Evolutionary conservation across 495 filamentous ascomycete genomes (phyloP), one percentile per base, ranked within the genome.

Genomic region (Trichocladium uniseriatum): DNA sequence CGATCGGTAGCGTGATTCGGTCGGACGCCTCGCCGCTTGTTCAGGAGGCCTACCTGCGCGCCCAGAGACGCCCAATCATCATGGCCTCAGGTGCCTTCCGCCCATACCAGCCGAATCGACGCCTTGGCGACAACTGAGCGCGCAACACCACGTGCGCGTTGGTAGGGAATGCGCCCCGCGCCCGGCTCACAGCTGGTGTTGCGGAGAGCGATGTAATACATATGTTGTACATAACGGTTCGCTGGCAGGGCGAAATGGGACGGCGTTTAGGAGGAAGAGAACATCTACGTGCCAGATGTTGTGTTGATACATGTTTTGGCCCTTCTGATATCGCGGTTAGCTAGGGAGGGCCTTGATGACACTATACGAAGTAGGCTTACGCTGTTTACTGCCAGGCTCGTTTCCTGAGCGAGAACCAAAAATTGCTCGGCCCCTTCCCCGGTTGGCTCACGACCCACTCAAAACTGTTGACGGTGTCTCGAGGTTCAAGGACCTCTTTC

Each of bases 1-100:
- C 86, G 32, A 95, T 98, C 59, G 92, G 92, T 52, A 94, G 86
- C 55, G 89, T 91, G 16, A 96, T 98, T 58, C 84, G 92, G 62
- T 85, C 89, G 15, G 90, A 95, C 56, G 66, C 71, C 43, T 83
- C 82, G 0, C 78, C 80, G 6, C 73, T 79, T 32, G 65, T 76
- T 6, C 71, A 73, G 29, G 79, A 86, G 62, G 77, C 79, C 6
- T 87, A 81, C 59, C 65, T 74, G 29, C 71, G 70, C 58, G 75
- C 79, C 14, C 72, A 78, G 59, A 67, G 79, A 54, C 67, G 74
- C 28, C 80, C 83, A 13, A 72, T 84, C 24, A 75, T 87, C 51
- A 74, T 84, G 72, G 73, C 79, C 24, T 60, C 74, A 18, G 69
- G 75, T 32, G 66, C 69, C 50, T 78, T 71, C 58, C 67, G 54